Base-by-base conservation (phyloP, 345 rosid species). In the Brassica rapa region DNA sequence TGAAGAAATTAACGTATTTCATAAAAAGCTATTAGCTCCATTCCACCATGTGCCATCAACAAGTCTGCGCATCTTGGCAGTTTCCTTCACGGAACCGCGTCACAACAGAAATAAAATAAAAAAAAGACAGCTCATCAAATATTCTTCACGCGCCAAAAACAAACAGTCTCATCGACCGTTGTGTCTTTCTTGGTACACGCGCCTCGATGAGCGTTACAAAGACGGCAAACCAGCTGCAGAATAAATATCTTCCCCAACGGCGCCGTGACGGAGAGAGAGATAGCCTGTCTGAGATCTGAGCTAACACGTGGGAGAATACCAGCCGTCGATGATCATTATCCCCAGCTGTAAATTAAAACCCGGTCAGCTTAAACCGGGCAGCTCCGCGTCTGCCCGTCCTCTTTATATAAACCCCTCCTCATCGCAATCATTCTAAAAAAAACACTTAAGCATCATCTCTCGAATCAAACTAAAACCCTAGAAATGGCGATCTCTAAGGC, bases 401-500 rank as follows among this genome's bases (percentile, higher is more conserved):
- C 75, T 85, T 81, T 85, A 85, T 68, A 83, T 70, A 25, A 27
- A 27, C 4, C 30, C 30, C 24, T 2, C 68, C 72, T 62, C 78
- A n/a, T 37, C 41, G 8, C 71, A 2, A 8, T 5, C 1, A 8
- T n/a, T 30, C 3, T 30, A 24, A 10, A 57, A 11, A 11, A 29
- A 6, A n/a, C 29, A 19, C 56, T 15, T 5, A 25, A 56, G 25
- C 8, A 24, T 14, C 16, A 19, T 19, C 21, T 19, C 21, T 27
- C 66, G 2, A 70, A 74, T 14, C 70, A 65, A 35, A 14, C 1
- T 24, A 10, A 46, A 71, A 53, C 60, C 67, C 62, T 27, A 76
- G 23, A 57, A 84, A 91, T 91, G 92, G 87, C 88, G 23, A 16
- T 77, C 73, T 59, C 80, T 0, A 88, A 84, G 60, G 67, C 80